A percentile compares a stretch with the other conserved stretches of the same genome.
Conservation (phyloP, 805 yeast species). For the Candida patagonica region DNA sequence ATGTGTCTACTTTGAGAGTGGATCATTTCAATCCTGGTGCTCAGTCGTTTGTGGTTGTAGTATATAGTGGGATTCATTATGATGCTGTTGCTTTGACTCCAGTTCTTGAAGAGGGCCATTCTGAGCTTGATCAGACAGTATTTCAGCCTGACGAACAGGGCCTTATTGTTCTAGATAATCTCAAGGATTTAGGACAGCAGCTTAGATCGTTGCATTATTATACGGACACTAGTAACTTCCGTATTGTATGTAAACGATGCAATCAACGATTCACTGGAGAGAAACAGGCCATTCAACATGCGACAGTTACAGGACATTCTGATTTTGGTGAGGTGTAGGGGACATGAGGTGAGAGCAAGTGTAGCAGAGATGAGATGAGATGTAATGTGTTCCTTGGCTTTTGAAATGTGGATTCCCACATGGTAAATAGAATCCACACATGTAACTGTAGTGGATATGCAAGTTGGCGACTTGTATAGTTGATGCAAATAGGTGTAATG, state of each 20-base stretch:
- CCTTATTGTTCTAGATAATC: constrained; percentile 30
- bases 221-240: constrained; percentile 55
- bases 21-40: constrained; percentile 45
- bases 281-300: constrained; percentile 55
- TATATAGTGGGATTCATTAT: constrained; percentile 68
- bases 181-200: constrained; percentile 32
- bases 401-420: neutral
- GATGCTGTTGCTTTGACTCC: constrained; percentile 46
- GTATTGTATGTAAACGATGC: constrained; percentile 51
- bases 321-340: constrained; percentile 44
- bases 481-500: too few species aligned
- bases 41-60: constrained; percentile 39
- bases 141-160: constrained; percentile 33
- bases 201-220: constrained; percentile 47
- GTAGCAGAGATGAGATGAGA: neutral
- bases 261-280: constrained; percentile 48
- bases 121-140: constrained; percentile 31
- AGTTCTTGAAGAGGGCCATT: constrained; percentile 14
- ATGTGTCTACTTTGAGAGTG: constrained; percentile 50
- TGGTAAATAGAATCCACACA: too few species aligned
- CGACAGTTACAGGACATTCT: constrained; percentile 49
- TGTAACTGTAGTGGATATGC: too few species aligned
- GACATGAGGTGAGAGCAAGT: constrained; percentile 1
- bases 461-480: too few species aligned
- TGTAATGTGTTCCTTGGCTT: neutral